These are phyloP conservation scores for Apiosordaria backusii DNA, from an alignment of 495 filamentous ascomycete species.

Conservation along the genomic window DNA sequence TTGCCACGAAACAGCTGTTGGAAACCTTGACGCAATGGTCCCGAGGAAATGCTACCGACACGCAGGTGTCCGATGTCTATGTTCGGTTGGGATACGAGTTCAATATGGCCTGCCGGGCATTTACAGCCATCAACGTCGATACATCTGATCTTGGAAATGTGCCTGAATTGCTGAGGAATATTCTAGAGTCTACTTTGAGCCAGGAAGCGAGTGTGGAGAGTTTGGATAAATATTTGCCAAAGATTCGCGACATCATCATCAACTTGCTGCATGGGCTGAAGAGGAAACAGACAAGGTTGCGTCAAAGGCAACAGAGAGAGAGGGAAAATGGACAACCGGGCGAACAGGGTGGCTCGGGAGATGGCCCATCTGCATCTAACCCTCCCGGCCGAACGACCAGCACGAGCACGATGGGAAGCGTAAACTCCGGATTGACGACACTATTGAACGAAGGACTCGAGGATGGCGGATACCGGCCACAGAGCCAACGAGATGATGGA, in stretches of 20 bases:
- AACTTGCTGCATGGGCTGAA: slow-evolving; percentile 93
- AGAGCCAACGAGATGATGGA: slow-evolving; percentile 27
- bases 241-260: slow-evolving; percentile 96
- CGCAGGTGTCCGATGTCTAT: slow-evolving; percentile 95
- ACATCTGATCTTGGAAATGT: slow-evolving; percentile 91
- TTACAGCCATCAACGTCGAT: slow-evolving; percentile 93
- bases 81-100: slow-evolving; percentile 97
- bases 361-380: slow-evolving; percentile 10
- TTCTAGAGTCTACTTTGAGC: slow-evolving; percentile 91
- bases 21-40: slow-evolving; percentile 98
- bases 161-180: slow-evolving; percentile 81
- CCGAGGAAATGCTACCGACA: slow-evolving; percentile 81
- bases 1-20: slow-evolving; percentile 95
- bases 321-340: slow-evolving; percentile 47
- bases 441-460: slow-evolving; percentile 60
- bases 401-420: slow-evolving; percentile 60
- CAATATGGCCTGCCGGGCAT: slow-evolving; percentile 95
- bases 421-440: slow-evolving; percentile 58
- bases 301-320: slow-evolving; percentile 74
- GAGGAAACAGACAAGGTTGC: slow-evolving; percentile 86
- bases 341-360: slow-evolving; percentile 21
- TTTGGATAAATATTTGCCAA: slow-evolving; percentile 84
- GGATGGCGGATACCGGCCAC: slow-evolving; percentile 37
- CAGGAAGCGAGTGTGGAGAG: slow-evolving; percentile 93
- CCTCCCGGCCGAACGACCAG: slow-evolving; percentile 56